Evolutionary conservation across 768 basidiomycete species (phyloP).

Genomic region (Coprinellus aureogranulatus): DNA sequence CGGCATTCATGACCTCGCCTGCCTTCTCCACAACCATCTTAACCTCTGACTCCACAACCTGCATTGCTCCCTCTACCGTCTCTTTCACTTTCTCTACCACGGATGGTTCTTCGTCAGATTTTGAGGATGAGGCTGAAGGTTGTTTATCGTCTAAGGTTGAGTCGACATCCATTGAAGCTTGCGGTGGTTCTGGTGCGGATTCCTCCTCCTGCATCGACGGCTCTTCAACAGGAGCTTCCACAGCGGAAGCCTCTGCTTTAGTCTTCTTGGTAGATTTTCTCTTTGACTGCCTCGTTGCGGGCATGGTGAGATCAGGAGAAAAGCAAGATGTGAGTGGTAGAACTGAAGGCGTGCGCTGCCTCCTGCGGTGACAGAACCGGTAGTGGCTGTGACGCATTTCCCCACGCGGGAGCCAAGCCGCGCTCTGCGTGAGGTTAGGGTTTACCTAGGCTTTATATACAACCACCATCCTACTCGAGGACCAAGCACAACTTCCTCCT

Average conservation of each 20-base stretch:
- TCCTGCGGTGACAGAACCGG: too few relatives aligned
- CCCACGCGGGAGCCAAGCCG: too few relatives aligned
- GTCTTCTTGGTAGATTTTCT: constrained; percentile 9
- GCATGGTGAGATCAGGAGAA: constrained; percentile 7
- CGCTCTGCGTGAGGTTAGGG: constrained; percentile 6
- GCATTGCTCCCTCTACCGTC: constrained; percentile 9
- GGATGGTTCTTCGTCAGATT: constrained; percentile 5
- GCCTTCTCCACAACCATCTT: constrained; percentile 18
- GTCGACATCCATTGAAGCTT: constrained; percentile 10
- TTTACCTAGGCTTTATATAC: constrained; percentile 2
- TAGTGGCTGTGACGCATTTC: too few relatives aligned
- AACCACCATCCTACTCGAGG: neutral
- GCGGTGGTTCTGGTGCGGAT: neutral
- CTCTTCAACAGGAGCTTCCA: neutral
- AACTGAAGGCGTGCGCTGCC: too few relatives aligned
- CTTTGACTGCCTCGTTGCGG: constrained; percentile 4
- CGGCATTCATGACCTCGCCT: constrained; percentile 25
- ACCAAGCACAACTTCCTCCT: neutral
- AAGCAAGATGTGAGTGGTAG: neutral
- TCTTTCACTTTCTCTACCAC: constrained; percentile 9
- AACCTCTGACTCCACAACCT: constrained; percentile 15
- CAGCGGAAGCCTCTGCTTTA: neutral
- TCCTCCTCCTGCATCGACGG: neutral
- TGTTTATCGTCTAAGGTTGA: constrained; percentile 19
- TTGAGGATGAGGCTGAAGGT: constrained; percentile 18